Evolutionary conservation across 345 rosid genomes (phyloP).

Genomic region (Erysimum cheiranthoides): DNA sequence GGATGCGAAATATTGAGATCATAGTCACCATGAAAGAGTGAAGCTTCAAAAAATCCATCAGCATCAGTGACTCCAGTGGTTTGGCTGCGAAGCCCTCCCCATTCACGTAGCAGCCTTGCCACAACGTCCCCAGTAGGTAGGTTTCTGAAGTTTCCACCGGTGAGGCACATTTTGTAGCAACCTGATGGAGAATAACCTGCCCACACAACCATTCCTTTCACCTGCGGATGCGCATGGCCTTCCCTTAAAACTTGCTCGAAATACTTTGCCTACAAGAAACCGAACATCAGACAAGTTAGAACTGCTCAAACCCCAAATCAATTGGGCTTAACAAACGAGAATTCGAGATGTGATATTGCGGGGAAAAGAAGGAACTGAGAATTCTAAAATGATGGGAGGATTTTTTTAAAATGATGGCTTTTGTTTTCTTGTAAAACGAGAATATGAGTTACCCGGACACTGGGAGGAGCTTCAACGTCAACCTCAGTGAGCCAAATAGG

Average conservation of each 20-base stretch:
- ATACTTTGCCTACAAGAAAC: constrained; percentile 50
- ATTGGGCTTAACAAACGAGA: background rate
- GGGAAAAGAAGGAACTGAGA: background rate
- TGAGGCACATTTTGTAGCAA: constrained; percentile 74
- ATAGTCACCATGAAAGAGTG: constrained; percentile 69
- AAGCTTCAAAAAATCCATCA: constrained; percentile 60
- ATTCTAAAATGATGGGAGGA: background rate
- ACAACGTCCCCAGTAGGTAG: constrained; percentile 72
- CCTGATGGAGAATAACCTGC: constrained; percentile 59
- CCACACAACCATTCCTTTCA: constrained; percentile 74
- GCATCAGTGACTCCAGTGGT: constrained; percentile 48
- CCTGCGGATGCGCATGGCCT: constrained; percentile 63
- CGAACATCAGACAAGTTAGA: background rate
- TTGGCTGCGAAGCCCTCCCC: constrained; percentile 47
- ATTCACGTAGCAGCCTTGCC: constrained; percentile 68
- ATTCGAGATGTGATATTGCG: background rate
- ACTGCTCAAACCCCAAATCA: background rate
- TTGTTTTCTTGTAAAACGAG: too few relatives aligned
- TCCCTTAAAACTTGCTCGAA: constrained; percentile 72
- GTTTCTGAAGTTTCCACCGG: constrained; percentile 68
- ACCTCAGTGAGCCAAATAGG: constrained; percentile 85
- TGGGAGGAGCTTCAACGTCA: constrained; percentile 52
- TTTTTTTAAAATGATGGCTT: background rate
- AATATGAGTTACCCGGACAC: constrained; percentile 14
- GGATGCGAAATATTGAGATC: constrained; percentile 45